A percentile compares a stretch with the other conserved stretches of the same genome.
Evolutionary conservation across 23 red algal genomes (phyloP).

Genomic region (Pyropia haitanensis): DNA sequence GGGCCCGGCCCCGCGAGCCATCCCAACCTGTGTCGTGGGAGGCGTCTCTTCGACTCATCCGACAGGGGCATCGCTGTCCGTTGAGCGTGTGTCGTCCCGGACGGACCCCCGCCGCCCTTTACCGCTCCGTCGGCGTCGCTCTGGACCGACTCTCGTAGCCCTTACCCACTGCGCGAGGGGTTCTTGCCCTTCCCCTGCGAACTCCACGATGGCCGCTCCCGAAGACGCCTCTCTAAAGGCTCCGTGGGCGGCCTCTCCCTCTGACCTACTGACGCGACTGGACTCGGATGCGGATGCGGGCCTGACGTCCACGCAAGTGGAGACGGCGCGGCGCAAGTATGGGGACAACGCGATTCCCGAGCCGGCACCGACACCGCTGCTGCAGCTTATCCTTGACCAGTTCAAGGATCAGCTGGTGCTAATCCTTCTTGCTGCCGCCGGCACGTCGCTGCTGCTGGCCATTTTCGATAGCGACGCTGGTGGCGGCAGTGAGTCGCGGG

Average conservation of each 20-base stretch:
- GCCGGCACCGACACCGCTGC: slow-evolving; percentile 46
- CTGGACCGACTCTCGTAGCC: too few relatives aligned
- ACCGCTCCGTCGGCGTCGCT: too few relatives aligned
- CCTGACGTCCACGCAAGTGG: slow-evolving; percentile 54
- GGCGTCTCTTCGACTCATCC: too few relatives aligned
- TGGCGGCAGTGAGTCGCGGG: slow-evolving; percentile 40
- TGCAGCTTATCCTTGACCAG: slow-evolving; percentile 82
- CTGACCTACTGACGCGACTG: slow-evolving; percentile 43
- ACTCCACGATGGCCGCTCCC: too few relatives aligned
- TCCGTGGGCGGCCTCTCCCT: slow-evolving; percentile 35
- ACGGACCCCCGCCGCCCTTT: too few relatives aligned
- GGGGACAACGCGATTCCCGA: slow-evolving; percentile 60
- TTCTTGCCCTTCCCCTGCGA: too few relatives aligned
- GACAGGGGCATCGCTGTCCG: too few relatives aligned
- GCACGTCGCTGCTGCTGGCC: slow-evolving; percentile 80
- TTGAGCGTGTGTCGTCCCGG: too few relatives aligned
- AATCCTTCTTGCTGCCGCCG: slow-evolving; percentile 74
- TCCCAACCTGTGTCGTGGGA: too few relatives aligned
- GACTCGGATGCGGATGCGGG: slow-evolving; percentile 40
- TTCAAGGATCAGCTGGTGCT: slow-evolving; percentile 93
- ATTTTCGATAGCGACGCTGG: slow-evolving; percentile 42
- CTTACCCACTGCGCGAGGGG: too few relatives aligned
- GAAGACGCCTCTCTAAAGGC: slow-evolving; percentile 9
- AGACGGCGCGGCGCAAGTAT: slow-evolving; percentile 25
- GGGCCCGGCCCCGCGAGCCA: too few relatives aligned